These are phyloP conservation scores for Suillus ampliporus DNA, from an alignment of 768 basidiomycete species.

Conservation along the genomic window DNA sequence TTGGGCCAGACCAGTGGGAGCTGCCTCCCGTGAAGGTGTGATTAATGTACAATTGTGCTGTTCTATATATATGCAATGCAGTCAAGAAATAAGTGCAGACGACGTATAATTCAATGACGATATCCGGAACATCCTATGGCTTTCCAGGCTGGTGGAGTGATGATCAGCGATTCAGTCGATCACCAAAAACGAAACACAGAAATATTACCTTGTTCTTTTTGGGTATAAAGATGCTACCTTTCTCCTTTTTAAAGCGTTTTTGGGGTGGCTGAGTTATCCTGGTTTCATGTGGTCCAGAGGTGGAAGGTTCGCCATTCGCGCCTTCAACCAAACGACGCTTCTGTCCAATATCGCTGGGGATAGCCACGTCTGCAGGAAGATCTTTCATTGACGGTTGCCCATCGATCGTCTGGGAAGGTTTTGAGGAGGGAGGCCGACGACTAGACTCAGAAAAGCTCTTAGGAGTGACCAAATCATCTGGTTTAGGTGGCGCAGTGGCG, in stretches of 20 bases:
- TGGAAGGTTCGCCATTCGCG: slow-evolving; percentile 20
- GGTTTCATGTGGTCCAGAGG: slow-evolving; percentile 23
- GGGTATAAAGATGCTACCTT: slow-evolving; percentile 62
- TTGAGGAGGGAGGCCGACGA: slow-evolving; percentile 20
- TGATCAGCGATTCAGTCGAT: not conserved
- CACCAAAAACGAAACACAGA: not conserved
- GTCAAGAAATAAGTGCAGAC: not conserved
- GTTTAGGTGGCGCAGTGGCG: slow-evolving; percentile 25
- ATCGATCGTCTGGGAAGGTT: not conserved
- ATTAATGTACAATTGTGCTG: slow-evolving; percentile 21
- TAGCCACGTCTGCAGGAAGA: slow-evolving; percentile 4
- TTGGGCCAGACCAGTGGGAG: slow-evolving; percentile 88
- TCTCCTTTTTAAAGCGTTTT: slow-evolving; percentile 41
- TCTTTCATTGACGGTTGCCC: slow-evolving; percentile 13
- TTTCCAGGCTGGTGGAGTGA: slow-evolving; percentile 2
- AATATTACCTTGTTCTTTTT: slow-evolving; percentile 47
- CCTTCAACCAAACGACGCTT: slow-evolving; percentile 26
- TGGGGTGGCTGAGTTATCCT: slow-evolving; percentile 33
- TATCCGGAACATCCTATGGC: not conserved
- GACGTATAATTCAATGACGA: not conserved
- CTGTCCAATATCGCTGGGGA: slow-evolving; percentile 12
- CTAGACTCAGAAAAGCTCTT: slow-evolving; percentile 38
- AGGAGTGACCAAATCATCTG: slow-evolving; percentile 46
- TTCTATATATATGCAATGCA: slow-evolving; percentile 14
- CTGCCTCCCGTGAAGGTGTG: slow-evolving; percentile 61